Evolutionary conservation across 2,329 filamentous ascomycete genomes (phyloP), one percentile per base, ranked within the genome.

Genomic region (Cadophora sp.): DNA sequence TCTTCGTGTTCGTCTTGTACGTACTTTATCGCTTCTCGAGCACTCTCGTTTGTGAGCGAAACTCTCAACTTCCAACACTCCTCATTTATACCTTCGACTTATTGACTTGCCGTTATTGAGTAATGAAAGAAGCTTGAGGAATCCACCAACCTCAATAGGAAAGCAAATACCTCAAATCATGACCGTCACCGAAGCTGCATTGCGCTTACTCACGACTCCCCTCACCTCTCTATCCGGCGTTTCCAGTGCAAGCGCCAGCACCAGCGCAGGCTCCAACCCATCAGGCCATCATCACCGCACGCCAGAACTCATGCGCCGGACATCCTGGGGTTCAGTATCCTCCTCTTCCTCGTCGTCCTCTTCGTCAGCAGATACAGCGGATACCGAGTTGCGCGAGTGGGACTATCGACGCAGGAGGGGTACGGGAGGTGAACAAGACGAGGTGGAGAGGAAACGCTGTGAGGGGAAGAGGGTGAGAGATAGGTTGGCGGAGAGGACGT

Each of bases 201-300:
- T 67, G 24, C 69, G 71, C 68, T 73, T 73, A 71, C 63, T 73
- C 69, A 73, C 50, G 34, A 51, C 50, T 40, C 62, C 68, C 34
- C 58, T 69, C 56, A 51, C 53, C 27, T 59, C 65, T 37, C 29
- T 27, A 59, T 29, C 61, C 50, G 37, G 19, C 22, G 12, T 50
- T 43, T 37, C 37, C 51, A 27, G 50, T 12, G 8, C 34, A 37
- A 11, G 8, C 34, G 9, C 7, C 3, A 37, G 34, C 34, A 8
- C 7, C 9, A 8, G 8, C 34, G 7, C 34, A 37, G 14, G 34
- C 16, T 26, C 43, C 58, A 53, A 22, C 43, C 61, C 27, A 24
- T 12, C 31, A 37, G 27, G 31, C 40, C 24, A 62, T n/a, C n/a
- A n/a, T n/a, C 24, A 62, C 46, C 29, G 22, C 11, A 29, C 12